Percentiles rank a stretch among this genome's conserved stretches.
Evolutionary conservation across 257 asterid genomes (phyloP).

Genomic region (Solanum chmielewskii): DNA sequence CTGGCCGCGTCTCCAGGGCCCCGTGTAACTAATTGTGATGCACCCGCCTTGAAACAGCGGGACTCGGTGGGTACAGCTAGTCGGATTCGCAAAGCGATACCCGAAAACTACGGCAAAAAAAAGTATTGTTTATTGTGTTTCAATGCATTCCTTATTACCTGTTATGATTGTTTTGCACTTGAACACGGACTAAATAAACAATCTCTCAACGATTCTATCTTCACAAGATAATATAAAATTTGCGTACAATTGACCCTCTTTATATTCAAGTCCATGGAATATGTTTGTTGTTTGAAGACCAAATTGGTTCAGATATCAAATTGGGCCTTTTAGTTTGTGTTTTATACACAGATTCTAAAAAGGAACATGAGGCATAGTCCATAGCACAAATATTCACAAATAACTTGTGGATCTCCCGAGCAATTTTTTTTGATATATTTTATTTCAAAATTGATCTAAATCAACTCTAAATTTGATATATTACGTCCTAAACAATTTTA

Average conservation of each 20-base stretch:
- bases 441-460: background rate
- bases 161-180: too few relatives aligned
- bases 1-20: too few relatives aligned
- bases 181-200: background rate
- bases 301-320: background rate
- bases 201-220: background rate
- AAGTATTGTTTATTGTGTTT: too few relatives aligned
- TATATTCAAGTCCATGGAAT: background rate
- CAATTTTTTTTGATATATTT: background rate
- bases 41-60: too few relatives aligned
- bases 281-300: background rate
- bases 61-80: fast-evolving
- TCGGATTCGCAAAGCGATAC: too few relatives aligned
- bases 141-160: background rate
- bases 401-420: too few relatives aligned
- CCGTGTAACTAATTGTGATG: too few relatives aligned
- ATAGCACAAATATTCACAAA: background rate
- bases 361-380: background rate
- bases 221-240: fast-evolving
- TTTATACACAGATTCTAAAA: background rate
- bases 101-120: too few relatives aligned
- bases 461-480: background rate
- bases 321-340: background rate
- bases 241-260: background rate
- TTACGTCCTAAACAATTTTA: background rate